Conservation (phyloP, 768 basidiomycete genomes). For the Podaxis carcinomalis region DNA sequence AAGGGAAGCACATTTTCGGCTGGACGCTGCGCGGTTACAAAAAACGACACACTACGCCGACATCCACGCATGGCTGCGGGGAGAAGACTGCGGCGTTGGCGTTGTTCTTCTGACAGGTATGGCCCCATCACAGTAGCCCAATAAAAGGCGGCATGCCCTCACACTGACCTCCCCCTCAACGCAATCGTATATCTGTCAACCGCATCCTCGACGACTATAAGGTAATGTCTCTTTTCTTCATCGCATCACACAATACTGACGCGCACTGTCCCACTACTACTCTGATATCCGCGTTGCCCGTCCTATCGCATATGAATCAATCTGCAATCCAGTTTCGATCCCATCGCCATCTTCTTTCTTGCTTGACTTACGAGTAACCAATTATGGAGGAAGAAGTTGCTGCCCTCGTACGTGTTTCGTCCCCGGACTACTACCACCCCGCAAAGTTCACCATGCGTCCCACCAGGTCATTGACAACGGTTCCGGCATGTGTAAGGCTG, state of each 20-base stretch:
- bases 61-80: not conserved
- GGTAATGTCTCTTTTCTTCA: not conserved
- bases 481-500: conserved; percentile 99
- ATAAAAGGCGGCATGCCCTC: not conserved
- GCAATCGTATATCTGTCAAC: conserved; percentile 4
- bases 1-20: not conserved
- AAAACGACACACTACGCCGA: not conserved
- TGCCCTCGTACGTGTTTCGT: conserved; percentile 46
- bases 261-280: not conserved
- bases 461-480: conserved; percentile 84
- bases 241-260: not conserved
- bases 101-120: not conserved
- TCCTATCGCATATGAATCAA: conserved; percentile 13
- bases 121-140: not conserved
- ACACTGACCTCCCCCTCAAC: conserved; percentile 7
- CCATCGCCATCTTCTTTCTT: conserved; percentile 15
- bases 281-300: conserved; percentile 6
- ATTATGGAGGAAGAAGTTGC: conserved; percentile 46
- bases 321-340: not conserved
- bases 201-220: not conserved
- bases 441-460: not conserved
- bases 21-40: not conserved
- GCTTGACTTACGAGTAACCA: conserved; percentile 29
- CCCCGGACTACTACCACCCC: conserved; percentile 4
- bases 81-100: not conserved